Evolutionary conservation across 2,329 filamentous ascomycete genomes (phyloP), one percentile per base, ranked within the genome.

Genomic region (Alternaria ventricosa): DNA sequence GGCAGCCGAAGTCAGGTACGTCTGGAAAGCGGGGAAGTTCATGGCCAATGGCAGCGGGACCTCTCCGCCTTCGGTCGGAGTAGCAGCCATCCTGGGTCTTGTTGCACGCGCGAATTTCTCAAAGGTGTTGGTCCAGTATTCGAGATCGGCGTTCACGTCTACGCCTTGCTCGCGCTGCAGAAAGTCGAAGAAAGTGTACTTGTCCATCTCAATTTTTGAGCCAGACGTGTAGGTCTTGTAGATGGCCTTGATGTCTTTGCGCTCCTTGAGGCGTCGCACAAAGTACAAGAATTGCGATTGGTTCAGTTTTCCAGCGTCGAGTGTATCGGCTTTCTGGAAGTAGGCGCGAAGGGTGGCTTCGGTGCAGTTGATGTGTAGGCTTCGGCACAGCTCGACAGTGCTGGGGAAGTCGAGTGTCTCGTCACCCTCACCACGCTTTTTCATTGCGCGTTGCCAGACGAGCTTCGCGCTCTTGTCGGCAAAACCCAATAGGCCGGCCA

Each of bases 311-410:
- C 90, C 90, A 2, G 85, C 87, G 55, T 83, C 82, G 23, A 86
- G 85, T n/a, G 83, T 82, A 74, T 95, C 92, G 6, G 92, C 92
- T 63, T 88, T 86, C 60, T 87, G 84, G 73, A 98, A 97, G 71
- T 91, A 92, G 30, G 86, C 84, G 59, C 88, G 88, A 5, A 98
- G 84, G 49, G 92, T 90, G 58, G 88, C 87, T 64, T 90, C 88
- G 3, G 93, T 92, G 73, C 92, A 93, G 79, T 97, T 94, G 73
- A 99, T 97, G 78, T 98, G 94, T 50, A 98, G 84, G 73, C 91
- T 94, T 64, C 92, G 91, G 81, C 96, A 98, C 13, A 98, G 86
- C 63, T 90, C 89, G 76, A 94, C 91, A 28, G 97, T 90, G 11
- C 92, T 92, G 15, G 86, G 85, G 57, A 97, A 88, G 70, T 95